Base-by-base conservation (phyloP, 208 protist species). In the Porcisia deanei region DNA sequence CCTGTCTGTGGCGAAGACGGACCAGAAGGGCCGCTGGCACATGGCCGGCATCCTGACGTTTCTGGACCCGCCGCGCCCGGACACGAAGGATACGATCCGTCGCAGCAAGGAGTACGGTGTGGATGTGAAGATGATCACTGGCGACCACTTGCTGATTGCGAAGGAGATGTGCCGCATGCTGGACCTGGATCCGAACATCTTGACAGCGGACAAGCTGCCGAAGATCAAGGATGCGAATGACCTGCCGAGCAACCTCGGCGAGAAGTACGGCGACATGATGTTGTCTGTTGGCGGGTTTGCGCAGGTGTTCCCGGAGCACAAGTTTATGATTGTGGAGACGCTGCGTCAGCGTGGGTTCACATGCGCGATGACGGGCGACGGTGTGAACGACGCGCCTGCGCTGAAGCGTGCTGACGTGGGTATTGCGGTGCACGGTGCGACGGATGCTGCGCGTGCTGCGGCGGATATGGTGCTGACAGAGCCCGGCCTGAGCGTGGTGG, bases 331-430 rank as follows among this genome's bases (percentile, higher is more conserved):
- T 84, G 96, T 99, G 7, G 84, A 97, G 78, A 79, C 89, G 30
- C 89, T 99, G 59, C 95, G 98, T 72, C 85, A 97, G 71, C 78
- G 84, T 25, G 91, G 93, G 41, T 94, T 96, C 83, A 93, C 96
- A 34, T 91, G 94, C 45, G 97, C 96, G 71, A 99, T 99, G 98
- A 99, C 97, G 63, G 98, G 98, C 73, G 98, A 99, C 88, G 98
- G 98, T 71, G 96, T 61, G 57, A 61, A 61, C 57, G 57, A 61
- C 25, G 57, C 57, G 25, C 57, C 57, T 10, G 57, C 57, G 22
- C 79, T 99, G 65, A 99, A 99, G 85, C 88, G 91, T 64, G 94
- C 98, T n/a, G 89, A 99, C 88, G 94, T 99, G 70, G 97, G 97
- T 64, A 96, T 99, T 87, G 97, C 98, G 64, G 97, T 99, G 53